A percentile compares a stretch with the other conserved stretches of the same genome.
Evolutionary conservation across 176 grass and related monocot genomes (phyloP).

Genomic region (Oryza rufipogon): DNA sequence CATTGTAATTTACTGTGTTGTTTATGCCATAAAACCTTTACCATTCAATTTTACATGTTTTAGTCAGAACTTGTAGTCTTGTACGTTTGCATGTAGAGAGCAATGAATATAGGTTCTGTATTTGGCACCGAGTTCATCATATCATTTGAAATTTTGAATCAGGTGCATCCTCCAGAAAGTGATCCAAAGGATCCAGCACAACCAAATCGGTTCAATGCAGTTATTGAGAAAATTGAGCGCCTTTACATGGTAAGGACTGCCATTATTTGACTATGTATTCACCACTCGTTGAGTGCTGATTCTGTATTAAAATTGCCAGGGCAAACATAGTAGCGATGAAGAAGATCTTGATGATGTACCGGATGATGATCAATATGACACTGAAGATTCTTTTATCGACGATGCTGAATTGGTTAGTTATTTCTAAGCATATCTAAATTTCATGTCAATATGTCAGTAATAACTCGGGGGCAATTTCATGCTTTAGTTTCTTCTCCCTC

Average conservation of each 20-base stretch:
- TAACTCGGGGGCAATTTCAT: background rate
- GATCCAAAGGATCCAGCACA: conserved; percentile 66
- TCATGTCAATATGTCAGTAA: background rate
- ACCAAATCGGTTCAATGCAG: conserved; percentile 88
- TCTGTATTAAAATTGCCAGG: conserved; percentile 51
- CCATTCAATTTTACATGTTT: background rate
- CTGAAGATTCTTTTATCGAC: conserved; percentile 99
- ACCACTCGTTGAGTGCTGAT: conserved; percentile 29
- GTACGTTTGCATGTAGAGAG: background rate
- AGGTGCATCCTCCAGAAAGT: conserved; percentile 64
- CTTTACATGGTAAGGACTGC: conserved; percentile 81
- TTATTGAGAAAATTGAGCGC: conserved; percentile 99
- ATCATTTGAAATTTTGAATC: conserved; percentile 40
- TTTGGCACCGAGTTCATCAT: conserved; percentile 30
- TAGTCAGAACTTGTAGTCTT: background rate
- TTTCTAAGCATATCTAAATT: conserved; percentile 18
- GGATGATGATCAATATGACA: conserved; percentile 99
- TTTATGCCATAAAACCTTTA: background rate
- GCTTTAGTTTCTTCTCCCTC: conserved; percentile 26
- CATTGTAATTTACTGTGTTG: background rate
- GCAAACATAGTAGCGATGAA: conserved; percentile 97
- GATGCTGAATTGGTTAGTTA: conserved; percentile 91
- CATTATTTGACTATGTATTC: conserved; percentile 10
- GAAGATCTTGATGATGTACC: conserved; percentile 87
- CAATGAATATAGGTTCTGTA: background rate